Evolutionary conservation across 495 filamentous ascomycete genomes (phyloP), one percentile per base, ranked within the genome.

Genomic region (Aspergillus incahuasiensis): DNA sequence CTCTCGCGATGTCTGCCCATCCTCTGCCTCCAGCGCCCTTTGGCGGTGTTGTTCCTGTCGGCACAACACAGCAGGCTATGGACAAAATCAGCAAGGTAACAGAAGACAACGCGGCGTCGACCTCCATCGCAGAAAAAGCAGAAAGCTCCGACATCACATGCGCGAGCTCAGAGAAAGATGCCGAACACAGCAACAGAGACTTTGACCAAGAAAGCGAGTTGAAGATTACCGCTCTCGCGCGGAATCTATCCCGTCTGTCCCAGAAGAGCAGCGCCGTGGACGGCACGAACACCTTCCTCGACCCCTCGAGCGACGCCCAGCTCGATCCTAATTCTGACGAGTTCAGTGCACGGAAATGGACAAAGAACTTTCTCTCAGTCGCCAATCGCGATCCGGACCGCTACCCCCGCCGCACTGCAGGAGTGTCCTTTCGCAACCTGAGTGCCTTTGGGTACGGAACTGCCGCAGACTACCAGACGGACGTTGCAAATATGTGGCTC

Each of bases 391-490:
- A 80, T 60, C 69, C 73, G 3, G 70, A 73, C 34, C 68, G 71
- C 5, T 79, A 72, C 52, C 74, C 72, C 13, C 65, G 70, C 56
- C 69, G 77, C 18, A 67, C 68, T 1, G 73, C 60, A 62, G 76
- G 77, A 6, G 67, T 79, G 11, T 70, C 68, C 1, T 78, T 75
- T 48, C 82, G 81, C 64, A 79, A 89, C 52, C 70, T 92, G 41
- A 87, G 77, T 55, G 88, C 86, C 24, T 84, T 87, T 69, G 88
- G 88, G 15, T 91, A 86, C 65, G 87, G 86, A 6, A 79, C 80
- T 12, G 71, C 83, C 0, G 86, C 87, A 0, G 88, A 91, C 63
- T 92, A 86, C 62, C 88, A 92, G 68, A 88, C 84, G 76, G 79
- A 83, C 62, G 79, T 87, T 42, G 69, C 74, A 48, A 88, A 88